Base-by-base conservation (phyloP, 2,329 filamentous ascomycete species). In the Alternaria triticimaculans region DNA sequence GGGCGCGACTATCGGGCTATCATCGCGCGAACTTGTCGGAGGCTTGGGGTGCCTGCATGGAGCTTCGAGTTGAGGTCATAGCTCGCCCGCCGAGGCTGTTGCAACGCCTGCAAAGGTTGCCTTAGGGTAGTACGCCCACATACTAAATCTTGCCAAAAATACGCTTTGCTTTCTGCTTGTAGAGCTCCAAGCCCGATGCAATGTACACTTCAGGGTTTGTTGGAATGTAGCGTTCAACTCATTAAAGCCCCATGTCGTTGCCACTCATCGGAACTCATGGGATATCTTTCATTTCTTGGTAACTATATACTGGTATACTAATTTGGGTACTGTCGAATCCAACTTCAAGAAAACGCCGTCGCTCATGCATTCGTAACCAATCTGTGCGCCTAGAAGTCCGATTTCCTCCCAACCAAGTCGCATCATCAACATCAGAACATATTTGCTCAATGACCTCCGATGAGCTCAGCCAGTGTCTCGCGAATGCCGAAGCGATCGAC, bases 401-500 rank as follows among this genome's bases (percentile, higher is more conserved):
- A 33, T 25, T 25, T 45, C 28, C 37, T 53, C 50, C 18, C 14
- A 18, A 23, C 28, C 50, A 53, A 33, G 20, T 12, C 49, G 18
- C 30, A 37, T 53, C 7, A 28, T 15, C 25, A 30, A 20, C 46
- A 20, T 50, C 46, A 50, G n/a, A 9, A 25, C 30, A 33, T 7
- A 4, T 33, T 9, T 26, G 25, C 21, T 48, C 44, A 49, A 23
- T 23, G 20, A n/a, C 45, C 56, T 25, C 65, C 62, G 12, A 72
- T 61, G 21, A 76, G 55, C 30, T 76, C 72, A 15, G 57, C 64
- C 46, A 76, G 58, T 10, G 65, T 62, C 37, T 76, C 68, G 10
- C 71, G 63, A 1, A 72, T 50, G 8, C 73, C 81, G 63, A 89
- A 96, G 43, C 92, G 84, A 60, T 83, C 83, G 79, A 92, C 88